Conservation (phyloP, 2,329 filamentous ascomycete genomes). For the Rosellinia necatrix region DNA sequence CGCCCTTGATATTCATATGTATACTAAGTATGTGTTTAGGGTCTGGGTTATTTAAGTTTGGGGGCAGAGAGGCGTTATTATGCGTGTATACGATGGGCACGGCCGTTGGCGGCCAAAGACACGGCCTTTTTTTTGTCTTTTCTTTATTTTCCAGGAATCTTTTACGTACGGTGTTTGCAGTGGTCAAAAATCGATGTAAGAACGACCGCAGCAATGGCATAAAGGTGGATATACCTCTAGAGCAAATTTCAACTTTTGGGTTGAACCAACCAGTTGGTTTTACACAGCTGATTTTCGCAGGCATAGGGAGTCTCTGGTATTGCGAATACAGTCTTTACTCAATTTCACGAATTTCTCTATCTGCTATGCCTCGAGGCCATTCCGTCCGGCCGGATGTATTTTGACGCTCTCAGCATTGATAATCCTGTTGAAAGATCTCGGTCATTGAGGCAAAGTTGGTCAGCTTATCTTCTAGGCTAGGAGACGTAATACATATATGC, state of each 20-base stretch:
- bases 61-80: constrained; percentile 25
- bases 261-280: constrained; percentile 20
- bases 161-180: constrained; percentile 30
- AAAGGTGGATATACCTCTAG: constrained; percentile 26
- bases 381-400: constrained; percentile 8
- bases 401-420: constrained; percentile 1
- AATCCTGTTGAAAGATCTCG: constrained; percentile 7
- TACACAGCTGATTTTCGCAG: constrained; percentile 1
- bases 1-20: constrained; percentile 30
- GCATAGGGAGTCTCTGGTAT: not conserved
- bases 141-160: no score
- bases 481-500: constrained; percentile 18
- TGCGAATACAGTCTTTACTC: constrained; percentile 16
- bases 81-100: constrained; percentile 24
- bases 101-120: constrained; percentile 22
- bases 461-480: constrained; percentile 16
- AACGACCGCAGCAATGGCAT: constrained; percentile 10
- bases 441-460: constrained; percentile 6
- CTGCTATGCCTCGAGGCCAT: not conserved
- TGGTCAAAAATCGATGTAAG: constrained; percentile 12
- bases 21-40: constrained; percentile 28
- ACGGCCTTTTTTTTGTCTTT: no score
- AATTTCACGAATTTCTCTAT: constrained; percentile 14
- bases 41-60: no score
- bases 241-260: constrained; percentile 18